Conservation (phyloP, 768 basidiomycete genomes). For the Suillus americanus region DNA sequence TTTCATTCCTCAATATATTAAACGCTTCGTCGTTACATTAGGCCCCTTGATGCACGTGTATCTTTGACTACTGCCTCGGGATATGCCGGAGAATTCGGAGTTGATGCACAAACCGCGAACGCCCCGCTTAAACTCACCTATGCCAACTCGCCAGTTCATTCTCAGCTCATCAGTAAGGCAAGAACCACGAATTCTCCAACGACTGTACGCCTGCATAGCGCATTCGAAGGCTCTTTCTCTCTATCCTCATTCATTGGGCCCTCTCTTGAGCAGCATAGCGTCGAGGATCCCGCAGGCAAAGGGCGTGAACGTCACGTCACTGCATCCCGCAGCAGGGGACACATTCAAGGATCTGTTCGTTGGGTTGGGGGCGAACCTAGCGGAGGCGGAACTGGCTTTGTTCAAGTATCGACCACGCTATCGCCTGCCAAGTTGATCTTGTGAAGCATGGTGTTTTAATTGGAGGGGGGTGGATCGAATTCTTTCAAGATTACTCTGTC, state of each 20-base stretch:
- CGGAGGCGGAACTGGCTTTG: not conserved
- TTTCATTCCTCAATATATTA: not conserved
- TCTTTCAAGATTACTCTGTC: not conserved
- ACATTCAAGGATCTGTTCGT: conserved; percentile 4
- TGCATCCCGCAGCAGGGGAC: not conserved
- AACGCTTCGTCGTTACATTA: conserved; percentile 3
- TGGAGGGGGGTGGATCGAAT: not conserved
- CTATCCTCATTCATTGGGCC: conserved; percentile 21
- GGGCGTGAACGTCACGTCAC: conserved; percentile 1
- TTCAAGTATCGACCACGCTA: not conserved
- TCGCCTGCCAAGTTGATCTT: conserved; percentile 6
- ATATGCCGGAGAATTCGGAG: conserved; percentile 31
- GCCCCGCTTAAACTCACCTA: conserved; percentile 29
- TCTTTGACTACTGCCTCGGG: conserved; percentile 7
- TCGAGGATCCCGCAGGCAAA: conserved; percentile 1
- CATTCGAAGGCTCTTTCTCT: conserved; percentile 40
- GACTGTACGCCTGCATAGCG: conserved; percentile 29
- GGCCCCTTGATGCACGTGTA: conserved; percentile 19
- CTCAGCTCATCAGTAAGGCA: conserved; percentile 29
- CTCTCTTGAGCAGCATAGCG: conserved; percentile 6
- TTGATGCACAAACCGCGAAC: conserved; percentile 35
- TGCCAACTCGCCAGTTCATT: conserved; percentile 33
- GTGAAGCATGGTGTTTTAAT: not conserved
- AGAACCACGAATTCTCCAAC: conserved; percentile 37
- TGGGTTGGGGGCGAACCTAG: not conserved